Evolutionary conservation across 2,329 filamentous ascomycete genomes (phyloP), one percentile per base, ranked within the genome.

Genomic region (Ceratocystis diversiconidia): DNA sequence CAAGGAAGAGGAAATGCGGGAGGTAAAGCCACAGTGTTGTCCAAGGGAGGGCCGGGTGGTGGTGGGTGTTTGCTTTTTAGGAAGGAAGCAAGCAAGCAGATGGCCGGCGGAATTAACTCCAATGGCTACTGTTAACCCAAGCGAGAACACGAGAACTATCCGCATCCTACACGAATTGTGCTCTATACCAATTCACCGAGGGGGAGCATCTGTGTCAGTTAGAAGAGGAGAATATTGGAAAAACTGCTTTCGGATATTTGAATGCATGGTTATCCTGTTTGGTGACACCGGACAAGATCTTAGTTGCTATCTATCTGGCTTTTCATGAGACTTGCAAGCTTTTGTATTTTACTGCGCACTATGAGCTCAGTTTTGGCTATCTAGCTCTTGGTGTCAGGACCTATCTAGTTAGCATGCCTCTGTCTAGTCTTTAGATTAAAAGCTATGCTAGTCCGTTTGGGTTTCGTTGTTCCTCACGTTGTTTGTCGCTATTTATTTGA

Each of bases 361-460:
- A 10, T 15, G 12, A 52, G 22, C 22, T 28, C 22, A 1, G 8
- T 4, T 28, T 4, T 10, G 12, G 19, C 22, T 22, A 25, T 15
- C 19, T 52, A n/a, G 48, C 48, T 8, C 5, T 25, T 28, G 10
- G 25, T 52, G 17, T 52, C 25, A 12, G 25, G 7, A 28, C 48
- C 48, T 28, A 12, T 52, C 19, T 52, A 52, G 22, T 17, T 52
- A 25, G 19, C 15, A 52, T 52, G 2, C 19, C 1, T 48, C 22
- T 52, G 48, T 15, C 19, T 52, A 28, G 48, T 25, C 48, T 61
- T 61, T 15, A 25, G 60, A 61, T 61, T 44, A 25, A 61, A 61
- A 5, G 36, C 17, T 44, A 8, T 22, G 19, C 43, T 19, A 5
- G 3, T 46, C 36, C 28, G 36, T 52, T 52, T 25, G 10, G 36